Evolutionary conservation across 768 basidiomycete species (phyloP).

Genomic region (Suillus lakei): DNA sequence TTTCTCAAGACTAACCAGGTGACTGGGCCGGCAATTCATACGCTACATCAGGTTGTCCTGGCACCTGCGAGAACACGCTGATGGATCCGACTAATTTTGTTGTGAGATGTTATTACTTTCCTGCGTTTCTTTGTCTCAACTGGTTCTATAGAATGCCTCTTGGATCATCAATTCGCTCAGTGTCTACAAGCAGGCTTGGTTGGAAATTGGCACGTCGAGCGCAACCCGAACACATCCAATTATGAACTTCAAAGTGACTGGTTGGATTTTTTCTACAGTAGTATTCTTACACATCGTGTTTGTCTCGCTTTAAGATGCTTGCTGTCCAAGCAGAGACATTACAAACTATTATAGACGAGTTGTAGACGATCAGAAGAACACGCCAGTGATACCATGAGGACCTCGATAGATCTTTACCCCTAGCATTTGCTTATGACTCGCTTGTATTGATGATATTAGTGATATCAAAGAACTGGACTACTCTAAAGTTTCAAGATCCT

Average conservation of each 20-base stretch:
- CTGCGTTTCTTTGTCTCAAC: conserved; percentile 11
- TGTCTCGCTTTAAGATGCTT: conserved; percentile 21
- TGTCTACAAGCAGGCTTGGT: conserved; percentile 65
- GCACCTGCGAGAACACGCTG: conserved; percentile 66
- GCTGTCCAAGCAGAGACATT: conserved; percentile 1
- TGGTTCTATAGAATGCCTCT: conserved; percentile 63
- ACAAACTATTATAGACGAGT: conserved; percentile 28
- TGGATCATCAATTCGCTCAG: conserved; percentile 84
- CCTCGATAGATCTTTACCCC: neutral
- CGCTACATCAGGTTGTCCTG: conserved; percentile 73
- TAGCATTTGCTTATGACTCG: neutral
- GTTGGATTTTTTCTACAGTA: conserved; percentile 16
- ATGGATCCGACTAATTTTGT: conserved; percentile 75
- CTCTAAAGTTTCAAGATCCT: conserved; percentile 65
- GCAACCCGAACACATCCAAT: conserved; percentile 11
- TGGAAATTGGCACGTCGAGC: conserved; percentile 38
- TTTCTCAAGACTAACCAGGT: conserved; percentile 43
- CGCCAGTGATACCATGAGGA: neutral
- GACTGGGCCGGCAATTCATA: conserved; percentile 89
- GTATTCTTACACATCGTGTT: conserved; percentile 20
- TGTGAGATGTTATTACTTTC: conserved; percentile 43
- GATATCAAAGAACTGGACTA: neutral
- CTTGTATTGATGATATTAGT: neutral
- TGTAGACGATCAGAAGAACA: neutral
- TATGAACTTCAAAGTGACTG: conserved; percentile 9